phyloP scores from a whole-genome alignment of 768 basidiomycete species.

The Crucibulum laeve region DNA sequence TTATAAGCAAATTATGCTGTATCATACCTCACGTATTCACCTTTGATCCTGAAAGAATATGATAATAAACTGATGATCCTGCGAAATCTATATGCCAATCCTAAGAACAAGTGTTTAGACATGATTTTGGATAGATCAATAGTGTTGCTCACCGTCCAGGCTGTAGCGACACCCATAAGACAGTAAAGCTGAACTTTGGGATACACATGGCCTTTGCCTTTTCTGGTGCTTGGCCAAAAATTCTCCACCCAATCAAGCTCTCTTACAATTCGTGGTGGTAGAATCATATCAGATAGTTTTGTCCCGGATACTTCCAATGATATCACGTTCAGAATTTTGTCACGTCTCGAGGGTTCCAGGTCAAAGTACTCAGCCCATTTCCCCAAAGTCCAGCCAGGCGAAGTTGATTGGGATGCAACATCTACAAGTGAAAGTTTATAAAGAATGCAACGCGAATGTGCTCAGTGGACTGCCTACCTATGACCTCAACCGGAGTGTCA shows the following conservation, averaged over 20 bases:
- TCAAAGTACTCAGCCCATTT: conserved; percentile 90
- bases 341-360: conserved; percentile 59
- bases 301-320: conserved; percentile 92
- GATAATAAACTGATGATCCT: conserved; percentile 97
- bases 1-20: not conserved
- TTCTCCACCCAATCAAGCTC: conserved; percentile 98
- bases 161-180: conserved; percentile 89
- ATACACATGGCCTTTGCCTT: conserved; percentile 67
- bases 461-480: conserved; percentile 49
- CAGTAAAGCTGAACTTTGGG: conserved; percentile 97
- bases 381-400: conserved; percentile 84
- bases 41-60: conserved; percentile 83
- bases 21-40: conserved; percentile 29
- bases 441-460: conserved; percentile 1
- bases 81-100: conserved; percentile 99
- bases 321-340: conserved; percentile 94
- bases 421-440: conserved; percentile 37
- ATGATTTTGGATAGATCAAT: not conserved
- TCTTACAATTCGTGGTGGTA: conserved; percentile 79
- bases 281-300: conserved; percentile 68
- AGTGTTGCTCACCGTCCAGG: conserved; percentile 80
- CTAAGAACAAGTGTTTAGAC: conserved; percentile 29
- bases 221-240: conserved; percentile 83
- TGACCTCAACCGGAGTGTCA: conserved; percentile 82
- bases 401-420: conserved; percentile 82